Percentiles rank a stretch among this genome's conserved stretches.
Conservation (phyloP, 441 rosid species). For the Kokia cookei region DNA sequence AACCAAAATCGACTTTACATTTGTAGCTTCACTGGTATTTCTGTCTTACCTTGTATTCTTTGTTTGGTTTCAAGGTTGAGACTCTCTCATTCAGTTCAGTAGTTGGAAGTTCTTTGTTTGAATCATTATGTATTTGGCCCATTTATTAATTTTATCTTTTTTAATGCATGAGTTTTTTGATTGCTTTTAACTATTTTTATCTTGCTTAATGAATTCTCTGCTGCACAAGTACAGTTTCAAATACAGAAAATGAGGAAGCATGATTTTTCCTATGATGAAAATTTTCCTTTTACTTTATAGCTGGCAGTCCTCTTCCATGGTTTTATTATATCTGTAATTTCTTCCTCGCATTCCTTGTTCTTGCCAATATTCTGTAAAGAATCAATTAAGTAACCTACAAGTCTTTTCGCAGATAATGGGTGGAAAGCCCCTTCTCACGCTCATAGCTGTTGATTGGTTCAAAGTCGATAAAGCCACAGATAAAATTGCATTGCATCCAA, state of each 20-base stretch:
- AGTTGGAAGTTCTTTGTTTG: not conserved
- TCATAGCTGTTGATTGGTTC: constrained; percentile 92
- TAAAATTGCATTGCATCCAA: constrained; percentile 73
- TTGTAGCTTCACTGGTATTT: not conserved
- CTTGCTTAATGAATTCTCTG: not conserved
- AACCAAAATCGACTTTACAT: not conserved
- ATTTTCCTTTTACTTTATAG: not conserved
- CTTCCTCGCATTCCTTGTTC: not conserved
- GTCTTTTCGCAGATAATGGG: constrained; percentile 64
- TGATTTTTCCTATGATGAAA: not conserved
- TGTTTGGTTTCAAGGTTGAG: not conserved
- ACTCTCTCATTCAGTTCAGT: not conserved
- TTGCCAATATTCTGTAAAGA: not conserved
- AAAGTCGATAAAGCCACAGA: constrained; percentile 70
- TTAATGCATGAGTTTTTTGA: not conserved
- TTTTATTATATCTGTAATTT: not conserved
- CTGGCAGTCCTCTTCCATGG: not conserved
- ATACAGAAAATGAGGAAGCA: not conserved
- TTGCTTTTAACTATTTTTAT: not conserved
- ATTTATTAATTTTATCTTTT: not conserved
- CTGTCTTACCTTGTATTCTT: not conserved
- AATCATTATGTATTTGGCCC: not conserved
- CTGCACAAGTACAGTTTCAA: not conserved
- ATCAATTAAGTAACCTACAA: not conserved
- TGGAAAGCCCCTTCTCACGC: constrained; percentile 89